Evolutionary conservation across 148 eudicot species (phyloP).

Genomic region (Pharnaceum exiguum): DNA sequence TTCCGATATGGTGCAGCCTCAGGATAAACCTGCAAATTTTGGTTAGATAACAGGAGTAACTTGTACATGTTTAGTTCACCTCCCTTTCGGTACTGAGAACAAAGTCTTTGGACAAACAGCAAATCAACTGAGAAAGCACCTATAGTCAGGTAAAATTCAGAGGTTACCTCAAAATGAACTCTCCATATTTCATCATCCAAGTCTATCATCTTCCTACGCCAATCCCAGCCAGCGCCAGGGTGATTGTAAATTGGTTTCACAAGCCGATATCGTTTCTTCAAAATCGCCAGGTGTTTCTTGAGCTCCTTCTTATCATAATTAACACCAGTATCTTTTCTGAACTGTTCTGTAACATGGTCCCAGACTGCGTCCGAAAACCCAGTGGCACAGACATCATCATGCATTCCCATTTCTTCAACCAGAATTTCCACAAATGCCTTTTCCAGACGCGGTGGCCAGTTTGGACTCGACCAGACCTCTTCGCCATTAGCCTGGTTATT

Average conservation of each 20-base stretch:
- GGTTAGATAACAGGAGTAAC: background rate
- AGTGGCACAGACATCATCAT: constrained; percentile 13
- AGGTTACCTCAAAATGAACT: constrained; percentile 14
- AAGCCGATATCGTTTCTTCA: constrained; percentile 10
- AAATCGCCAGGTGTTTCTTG: constrained; percentile 16
- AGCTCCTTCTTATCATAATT: constrained; percentile 14
- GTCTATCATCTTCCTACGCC: constrained; percentile 17
- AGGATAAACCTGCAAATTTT: constrained; percentile 11
- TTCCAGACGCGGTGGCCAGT: constrained; percentile 19
- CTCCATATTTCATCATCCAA: constrained; percentile 21
- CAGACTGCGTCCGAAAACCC: constrained; percentile 16
- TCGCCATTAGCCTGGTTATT: background rate
- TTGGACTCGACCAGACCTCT: constrained; percentile 16
- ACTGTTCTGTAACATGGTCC: constrained; percentile 14
- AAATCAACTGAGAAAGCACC: background rate
- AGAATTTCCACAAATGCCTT: constrained; percentile 19
- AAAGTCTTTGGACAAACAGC: background rate
- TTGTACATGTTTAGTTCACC: background rate
- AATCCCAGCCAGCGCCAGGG: constrained; percentile 21
- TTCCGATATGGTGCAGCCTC: constrained; percentile 12
- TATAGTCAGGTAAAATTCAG: too few species aligned
- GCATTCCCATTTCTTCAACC: constrained; percentile 18
- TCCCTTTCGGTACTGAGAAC: background rate
- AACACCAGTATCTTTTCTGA: constrained; percentile 11
- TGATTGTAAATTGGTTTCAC: constrained; percentile 19